Percentiles rank a stretch among this genome's conserved stretches.
phyloP scores from a whole-genome alignment of 768 basidiomycete species.

The Hypsizygus marmoreus region DNA sequence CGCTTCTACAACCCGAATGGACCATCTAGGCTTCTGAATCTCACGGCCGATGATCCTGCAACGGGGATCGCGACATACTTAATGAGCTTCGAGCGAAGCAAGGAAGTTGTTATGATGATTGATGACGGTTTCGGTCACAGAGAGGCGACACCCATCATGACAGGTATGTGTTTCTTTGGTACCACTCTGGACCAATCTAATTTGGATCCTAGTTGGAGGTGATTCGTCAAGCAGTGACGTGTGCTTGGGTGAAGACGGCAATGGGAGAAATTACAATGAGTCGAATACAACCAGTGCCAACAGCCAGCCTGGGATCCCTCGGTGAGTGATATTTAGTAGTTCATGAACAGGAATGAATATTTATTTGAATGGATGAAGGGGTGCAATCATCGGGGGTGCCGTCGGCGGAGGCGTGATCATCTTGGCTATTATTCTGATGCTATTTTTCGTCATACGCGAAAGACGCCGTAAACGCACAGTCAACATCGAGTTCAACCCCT shows the following conservation, averaged over 20 bases:
- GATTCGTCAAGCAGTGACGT: constrained; percentile 25
- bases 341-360: too few species aligned
- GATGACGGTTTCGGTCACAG: constrained; percentile 38
- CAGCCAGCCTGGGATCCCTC: constrained; percentile 6
- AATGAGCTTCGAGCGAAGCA: constrained; percentile 38
- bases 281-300: neutral
- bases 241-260: constrained; percentile 12
- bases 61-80: constrained; percentile 43
- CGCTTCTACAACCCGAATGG: constrained; percentile 40
- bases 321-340: too few species aligned
- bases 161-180: constrained; percentile 29
- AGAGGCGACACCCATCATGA: constrained; percentile 45
- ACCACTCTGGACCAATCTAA: neutral
- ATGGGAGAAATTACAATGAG: neutral
- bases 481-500: constrained; percentile 22
- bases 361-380: constrained; percentile 29
- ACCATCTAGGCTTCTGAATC: constrained; percentile 28
- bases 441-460: constrained; percentile 43
- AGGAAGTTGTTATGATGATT: constrained; percentile 45
- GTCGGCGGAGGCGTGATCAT: constrained; percentile 41
- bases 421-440: constrained; percentile 43
- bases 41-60: constrained; percentile 24
- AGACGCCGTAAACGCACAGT: constrained; percentile 31
- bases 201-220: constrained; percentile 29
- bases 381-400: constrained; percentile 47